Evolutionary conservation across 2,329 filamentous ascomycete species (phyloP), one percentile per base, ranked within the genome.

Genomic region (Penicillium concentricum): DNA sequence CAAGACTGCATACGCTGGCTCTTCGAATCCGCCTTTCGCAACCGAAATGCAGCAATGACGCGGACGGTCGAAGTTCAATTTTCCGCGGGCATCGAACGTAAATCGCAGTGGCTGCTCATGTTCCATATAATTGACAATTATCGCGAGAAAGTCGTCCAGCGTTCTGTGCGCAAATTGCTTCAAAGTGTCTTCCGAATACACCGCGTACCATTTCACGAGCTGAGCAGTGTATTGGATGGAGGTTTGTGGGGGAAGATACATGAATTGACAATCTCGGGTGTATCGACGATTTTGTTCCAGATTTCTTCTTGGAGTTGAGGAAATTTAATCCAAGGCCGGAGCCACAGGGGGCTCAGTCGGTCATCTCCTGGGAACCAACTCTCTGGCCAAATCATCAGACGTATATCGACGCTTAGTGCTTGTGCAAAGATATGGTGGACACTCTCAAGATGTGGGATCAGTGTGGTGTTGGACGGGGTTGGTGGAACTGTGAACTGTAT

Each of bases 1-100:
- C 51, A 71, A 57, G n/a, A 69, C 61, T 18, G 67, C 63, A 56
- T 64, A 64, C 4, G 62, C 57, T 32, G 61, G 64, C 49, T 51
- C 38, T 51, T 44, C 28, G 12, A 44, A 51, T 30, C 20, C 49
- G 5, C 43, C 26, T 18, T n/a, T 35, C 2, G 38, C 4, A 18
- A 51, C 22, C 10, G 49, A 15, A 18, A 44, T 16, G 12, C 49
- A 35, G 20, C n/a, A 20, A 24, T 18, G 9, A 24, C 20, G 12
- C 12, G 38, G 38, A 8, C 28, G 49, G 20, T 51, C 38, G 5
- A 34, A 24, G 3, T 35, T 18, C 28, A 51, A 7, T 12, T 35
- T 7, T 35, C 49, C 49, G 0, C 38, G 49, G 8, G 43, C 12
- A 24, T 5, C 35, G 8, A 51, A 51, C 4, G 8, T 16, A 18